Percentiles rank a stretch among this genome's conserved stretches.
Evolutionary conservation across 768 basidiomycete genomes (phyloP).

Genomic region (Suillus subaureus): DNA sequence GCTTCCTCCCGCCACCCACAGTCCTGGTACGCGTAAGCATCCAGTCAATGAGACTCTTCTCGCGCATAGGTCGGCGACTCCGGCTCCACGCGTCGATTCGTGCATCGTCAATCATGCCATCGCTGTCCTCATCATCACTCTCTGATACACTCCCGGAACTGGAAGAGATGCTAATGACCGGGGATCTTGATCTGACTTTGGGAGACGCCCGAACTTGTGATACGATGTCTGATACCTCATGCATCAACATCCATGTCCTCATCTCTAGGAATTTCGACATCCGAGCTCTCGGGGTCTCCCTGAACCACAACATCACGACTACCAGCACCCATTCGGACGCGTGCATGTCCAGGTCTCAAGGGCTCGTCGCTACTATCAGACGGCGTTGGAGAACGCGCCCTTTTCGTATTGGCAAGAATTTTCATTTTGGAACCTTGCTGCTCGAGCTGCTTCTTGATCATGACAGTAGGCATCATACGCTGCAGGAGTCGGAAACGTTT

Average conservation of each 20-base stretch:
- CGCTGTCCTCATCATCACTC: constrained; percentile 35
- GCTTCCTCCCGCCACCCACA: constrained; percentile 19
- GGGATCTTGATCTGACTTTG: not conserved
- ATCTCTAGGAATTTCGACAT: constrained; percentile 27
- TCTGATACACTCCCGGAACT: constrained; percentile 15
- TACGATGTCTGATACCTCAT: constrained; percentile 8
- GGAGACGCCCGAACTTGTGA: constrained; percentile 13
- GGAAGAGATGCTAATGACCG: constrained; percentile 11
- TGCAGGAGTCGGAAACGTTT: constrained; percentile 41
- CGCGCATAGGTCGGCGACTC: constrained; percentile 28
- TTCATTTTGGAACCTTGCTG: not conserved
- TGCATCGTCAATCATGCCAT: constrained; percentile 32
- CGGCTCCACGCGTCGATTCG: constrained; percentile 33
- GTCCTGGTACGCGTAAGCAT: constrained; percentile 56
- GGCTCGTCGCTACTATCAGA: constrained; percentile 39
- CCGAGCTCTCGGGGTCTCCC: constrained; percentile 68
- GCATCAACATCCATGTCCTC: constrained; percentile 13
- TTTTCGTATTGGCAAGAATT: not conserved
- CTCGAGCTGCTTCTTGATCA: constrained; percentile 43
- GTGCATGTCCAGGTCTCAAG: constrained; percentile 55
- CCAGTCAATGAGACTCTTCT: constrained; percentile 63
- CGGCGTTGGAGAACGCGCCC: constrained; percentile 12
- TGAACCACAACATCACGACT: constrained; percentile 45
- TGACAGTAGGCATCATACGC: constrained; percentile 57
- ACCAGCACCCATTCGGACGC: constrained; percentile 37